Evolutionary conservation across 1,284 basidiomycete species (phyloP).

Genomic region (Ustanciosporium gigantosporum): DNA sequence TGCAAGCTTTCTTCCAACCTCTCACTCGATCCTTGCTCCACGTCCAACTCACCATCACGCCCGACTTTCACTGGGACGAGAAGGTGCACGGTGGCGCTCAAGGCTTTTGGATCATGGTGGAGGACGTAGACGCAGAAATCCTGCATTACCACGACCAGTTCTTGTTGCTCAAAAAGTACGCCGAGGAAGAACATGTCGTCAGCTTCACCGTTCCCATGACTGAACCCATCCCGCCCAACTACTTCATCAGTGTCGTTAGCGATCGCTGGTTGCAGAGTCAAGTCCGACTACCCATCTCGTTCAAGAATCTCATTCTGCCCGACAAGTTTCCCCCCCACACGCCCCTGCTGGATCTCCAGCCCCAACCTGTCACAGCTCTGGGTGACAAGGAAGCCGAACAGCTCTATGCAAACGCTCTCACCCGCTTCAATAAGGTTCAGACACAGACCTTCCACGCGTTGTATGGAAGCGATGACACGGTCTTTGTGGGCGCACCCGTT

Average conservation of each 20-base stretch:
- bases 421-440: conserved; percentile 96
- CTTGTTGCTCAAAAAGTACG: conserved; percentile 85
- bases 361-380: conserved; percentile 83
- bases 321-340: conserved; percentile 95
- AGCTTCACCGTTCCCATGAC: conserved; percentile 94
- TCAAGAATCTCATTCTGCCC: conserved; percentile 95
- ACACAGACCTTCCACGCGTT: conserved; percentile 98
- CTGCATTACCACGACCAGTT: conserved; percentile 93
- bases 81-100: conserved; percentile 86
- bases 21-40: conserved; percentile 56
- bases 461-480: conserved; percentile 92
- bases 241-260: conserved; percentile 91
- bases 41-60: conserved; percentile 69
- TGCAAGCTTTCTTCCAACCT: conserved; percentile 63
- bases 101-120: conserved; percentile 85
- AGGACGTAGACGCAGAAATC: conserved; percentile 95
- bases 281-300: conserved; percentile 90
- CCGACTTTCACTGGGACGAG: conserved; percentile 97
- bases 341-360: conserved; percentile 87
- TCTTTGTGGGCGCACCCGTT: conserved; percentile 92
- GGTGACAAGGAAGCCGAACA: conserved; percentile 88
- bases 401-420: conserved; percentile 73
- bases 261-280: conserved; percentile 96
- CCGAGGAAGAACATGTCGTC: conserved; percentile 83
- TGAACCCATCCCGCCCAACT: conserved; percentile 95